phyloP scores from a whole-genome alignment of 2,329 filamentous ascomycete species.

The Seiridium cupressi region DNA sequence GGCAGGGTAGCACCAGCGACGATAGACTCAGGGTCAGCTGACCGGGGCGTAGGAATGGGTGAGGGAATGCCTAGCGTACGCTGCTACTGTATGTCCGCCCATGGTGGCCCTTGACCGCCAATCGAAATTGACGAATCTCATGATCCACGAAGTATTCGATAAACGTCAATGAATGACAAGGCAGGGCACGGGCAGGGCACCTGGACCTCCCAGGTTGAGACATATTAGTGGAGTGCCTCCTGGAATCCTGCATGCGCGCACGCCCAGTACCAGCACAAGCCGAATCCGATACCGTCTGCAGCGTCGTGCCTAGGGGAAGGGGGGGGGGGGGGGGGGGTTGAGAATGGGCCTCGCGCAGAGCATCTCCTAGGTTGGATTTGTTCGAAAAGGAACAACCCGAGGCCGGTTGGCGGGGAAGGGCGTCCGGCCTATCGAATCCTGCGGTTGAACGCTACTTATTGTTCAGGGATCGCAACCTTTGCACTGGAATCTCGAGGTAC shows the following conservation, averaged over 20 bases:
- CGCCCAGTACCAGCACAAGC: background rate
- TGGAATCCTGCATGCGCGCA: constrained; percentile 7
- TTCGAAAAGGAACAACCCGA: background rate
- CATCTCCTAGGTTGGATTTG: background rate
- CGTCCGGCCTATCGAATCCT: background rate
- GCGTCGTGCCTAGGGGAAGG: background rate
- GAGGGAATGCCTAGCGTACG: background rate
- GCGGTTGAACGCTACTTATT: background rate
- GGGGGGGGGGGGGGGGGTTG: background rate
- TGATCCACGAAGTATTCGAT: background rate
- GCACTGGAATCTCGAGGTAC: background rate
- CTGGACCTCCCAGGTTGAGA: constrained; percentile 8
- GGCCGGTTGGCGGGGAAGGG: background rate
- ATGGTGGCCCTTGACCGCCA: background rate
- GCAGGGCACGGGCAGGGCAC: background rate
- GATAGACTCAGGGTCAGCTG: background rate
- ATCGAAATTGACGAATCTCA: background rate
- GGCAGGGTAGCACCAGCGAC: background rate
- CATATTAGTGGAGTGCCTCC: constrained; percentile 8
- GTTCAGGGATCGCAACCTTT: background rate
- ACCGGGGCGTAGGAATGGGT: background rate
- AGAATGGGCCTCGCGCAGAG: background rate
- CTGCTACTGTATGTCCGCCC: background rate
- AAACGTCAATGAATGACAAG: background rate
- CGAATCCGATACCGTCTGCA: background rate